These are phyloP conservation scores for apple (Malus domestica) DNA, from an alignment of 306 rosid species.

Conservation along the genomic window ASM211411v1 NC_041799.1:21501-22000, in stretches of 20 bases:
- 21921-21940: not conserved
- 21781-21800: slow-evolving; percentile 62
- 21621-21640: slow-evolving; percentile 78
- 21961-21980: not conserved
- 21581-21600: slow-evolving; percentile 51
- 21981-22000: not conserved
- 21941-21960: not conserved
- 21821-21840: slow-evolving; percentile 96
- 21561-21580: slow-evolving; percentile 35
- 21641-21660: slow-evolving; percentile 87
- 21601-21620: slow-evolving; percentile 74
- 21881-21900: slow-evolving; percentile 14
- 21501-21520: not conserved
- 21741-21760: slow-evolving; percentile 66
- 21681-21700: slow-evolving; percentile 89
- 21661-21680: slow-evolving; percentile 83
- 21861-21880: slow-evolving; percentile 19
- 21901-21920: not conserved
- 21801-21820: slow-evolving; percentile 96
- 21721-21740: slow-evolving; percentile 79
- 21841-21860: slow-evolving; percentile 79
- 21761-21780: slow-evolving; percentile 57
- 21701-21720: slow-evolving; percentile 84
- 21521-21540: slow-evolving; percentile 48
- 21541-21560: slow-evolving; percentile 48